phyloP scores from a whole-genome alignment of 345 rosid species.

The Euphorbia tirucalli region DNA sequence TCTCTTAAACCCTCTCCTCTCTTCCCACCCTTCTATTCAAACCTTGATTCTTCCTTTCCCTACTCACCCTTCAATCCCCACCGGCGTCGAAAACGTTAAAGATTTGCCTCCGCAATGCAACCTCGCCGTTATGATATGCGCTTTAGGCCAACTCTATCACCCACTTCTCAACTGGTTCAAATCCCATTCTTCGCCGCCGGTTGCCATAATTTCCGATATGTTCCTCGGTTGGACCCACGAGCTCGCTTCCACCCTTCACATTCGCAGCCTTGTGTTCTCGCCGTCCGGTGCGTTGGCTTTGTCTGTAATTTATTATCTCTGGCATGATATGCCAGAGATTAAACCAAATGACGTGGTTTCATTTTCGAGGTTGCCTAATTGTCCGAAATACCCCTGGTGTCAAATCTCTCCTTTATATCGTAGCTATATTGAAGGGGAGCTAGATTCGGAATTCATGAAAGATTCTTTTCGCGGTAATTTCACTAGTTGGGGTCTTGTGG shows the following conservation, averaged over 20 bases:
- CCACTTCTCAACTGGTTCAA: slow-evolving; percentile 46
- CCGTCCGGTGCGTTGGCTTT: slow-evolving; percentile 46
- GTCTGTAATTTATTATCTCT: slow-evolving; percentile 24
- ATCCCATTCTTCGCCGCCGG: slow-evolving; percentile 45
- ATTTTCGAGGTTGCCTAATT: slow-evolving; percentile 41
- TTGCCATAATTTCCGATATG: slow-evolving; percentile 56
- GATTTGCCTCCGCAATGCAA: neutral
- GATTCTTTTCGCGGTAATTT: slow-evolving; percentile 32
- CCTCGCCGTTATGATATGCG: slow-evolving; percentile 1
- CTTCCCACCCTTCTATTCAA: slow-evolving; percentile 34
- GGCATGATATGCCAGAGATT: slow-evolving; percentile 28
- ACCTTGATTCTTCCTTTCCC: slow-evolving; percentile 31
- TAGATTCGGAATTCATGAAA: slow-evolving; percentile 33
- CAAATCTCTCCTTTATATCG: slow-evolving; percentile 35
- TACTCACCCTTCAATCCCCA: slow-evolving; percentile 19
- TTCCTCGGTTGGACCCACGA: slow-evolving; percentile 69
- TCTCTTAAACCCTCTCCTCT: slow-evolving; percentile 40
- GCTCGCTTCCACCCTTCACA: slow-evolving; percentile 43
- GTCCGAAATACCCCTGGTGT: slow-evolving; percentile 37
- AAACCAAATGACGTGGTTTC: slow-evolving; percentile 25
- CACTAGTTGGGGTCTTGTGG: slow-evolving; percentile 50
- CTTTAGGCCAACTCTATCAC: slow-evolving; percentile 38
- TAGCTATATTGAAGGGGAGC: slow-evolving; percentile 28
- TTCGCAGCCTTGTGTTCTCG: slow-evolving; percentile 51
- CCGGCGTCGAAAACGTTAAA: slow-evolving; percentile 8